Evolutionary conservation across 441 rosid genomes (phyloP), one percentile per base, ranked within the genome.

Genomic region (Erodium moschatum): DNA sequence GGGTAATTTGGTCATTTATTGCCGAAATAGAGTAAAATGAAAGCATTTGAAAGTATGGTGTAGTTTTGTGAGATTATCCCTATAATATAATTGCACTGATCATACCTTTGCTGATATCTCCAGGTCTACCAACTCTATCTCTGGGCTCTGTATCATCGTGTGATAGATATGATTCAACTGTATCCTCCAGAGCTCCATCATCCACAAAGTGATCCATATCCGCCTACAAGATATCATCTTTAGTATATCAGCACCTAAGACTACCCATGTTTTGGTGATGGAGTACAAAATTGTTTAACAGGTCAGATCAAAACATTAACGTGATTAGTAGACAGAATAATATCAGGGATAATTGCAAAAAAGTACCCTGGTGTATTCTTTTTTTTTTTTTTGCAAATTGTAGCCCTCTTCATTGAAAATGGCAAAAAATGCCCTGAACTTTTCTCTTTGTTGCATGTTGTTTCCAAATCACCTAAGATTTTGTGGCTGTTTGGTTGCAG

Each of bases 121-220:
- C 84, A 67, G 85, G 85, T 67, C 85, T 85, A 38, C 78, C 71
- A 70, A 79, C 84, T 0, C 81, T 48, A 68, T 87, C 92, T 69
- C 88, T 75, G 61, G 84, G 85, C 71, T 88, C 96, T 19, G 83
- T 70, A 76, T 87, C 93, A 68, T 88, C 93, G 74, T 80, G 87
- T 35, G 93, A 85, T 81, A 88, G 73, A 83, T 86, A 85, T 74
- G 96, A 90, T 73, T 87, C 97, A 3, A 86, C 91, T 27, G 89
- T 86, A 70, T 89, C 97, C 65, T 89, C 91, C 67, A 88, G 85
- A 31, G 91, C 85, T 60, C 90, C 92, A 81, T 89, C 94, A 76
- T 87, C 94, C 79, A 86, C 90, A 76, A 88, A 80, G 65, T 81
- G 87, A 75, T 90, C 97, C 84, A 86, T 81, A 44, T 89, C 97